Evolutionary conservation across 129 eudicot species (phyloP), one percentile per base, ranked within the genome.

Genomic region (Chrysanthemum makinoi): DNA sequence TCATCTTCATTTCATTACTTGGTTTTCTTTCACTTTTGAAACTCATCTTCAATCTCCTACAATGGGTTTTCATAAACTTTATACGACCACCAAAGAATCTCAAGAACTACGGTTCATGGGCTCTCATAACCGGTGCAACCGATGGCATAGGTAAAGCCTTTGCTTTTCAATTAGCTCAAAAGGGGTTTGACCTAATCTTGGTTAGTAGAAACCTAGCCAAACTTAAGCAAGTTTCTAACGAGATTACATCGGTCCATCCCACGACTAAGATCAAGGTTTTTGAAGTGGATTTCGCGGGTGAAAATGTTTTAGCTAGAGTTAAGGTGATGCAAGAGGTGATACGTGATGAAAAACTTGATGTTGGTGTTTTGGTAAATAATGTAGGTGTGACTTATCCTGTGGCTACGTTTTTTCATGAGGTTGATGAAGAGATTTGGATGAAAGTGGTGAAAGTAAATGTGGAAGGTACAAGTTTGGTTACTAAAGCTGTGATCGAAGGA

Each of bases 91-190:
- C 89, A 17, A 89, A 81, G 62, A 75, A 81, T 74, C 95, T 92
- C 49, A 53, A 17, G 8, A 6, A 33, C 9, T 92, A 92, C 60
- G 98, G 98, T 14, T 78, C 95, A 6, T 89, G 96, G 96, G 98
- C 95, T 0, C 49, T 87, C 39, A 61, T 92, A 68, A 92, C 98
- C 6, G 98, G 98, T 26, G 80, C 92, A 46, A 86, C 96, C n/a
- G 96, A 87, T 28, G 98, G 98, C 26, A 87, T 92, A 3, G 96
- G 98, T 1, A 86, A 81, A 76, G 85, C 98, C 18, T 78, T 92
- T 4, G 95, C 95, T 47, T 79, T 85, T 43, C 78, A 86, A 53
- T 80, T 92, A 9, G 96, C 98, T 0, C 5, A 78, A 18, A 82
- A 71, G 49, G 91, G 89, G 58, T 86, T 92, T 30, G 65, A 89